Evolutionary conservation across 2,329 filamentous ascomycete species (phyloP), one percentile per base, ranked within the genome.

Genomic region (Colletotrichum salicis): DNA sequence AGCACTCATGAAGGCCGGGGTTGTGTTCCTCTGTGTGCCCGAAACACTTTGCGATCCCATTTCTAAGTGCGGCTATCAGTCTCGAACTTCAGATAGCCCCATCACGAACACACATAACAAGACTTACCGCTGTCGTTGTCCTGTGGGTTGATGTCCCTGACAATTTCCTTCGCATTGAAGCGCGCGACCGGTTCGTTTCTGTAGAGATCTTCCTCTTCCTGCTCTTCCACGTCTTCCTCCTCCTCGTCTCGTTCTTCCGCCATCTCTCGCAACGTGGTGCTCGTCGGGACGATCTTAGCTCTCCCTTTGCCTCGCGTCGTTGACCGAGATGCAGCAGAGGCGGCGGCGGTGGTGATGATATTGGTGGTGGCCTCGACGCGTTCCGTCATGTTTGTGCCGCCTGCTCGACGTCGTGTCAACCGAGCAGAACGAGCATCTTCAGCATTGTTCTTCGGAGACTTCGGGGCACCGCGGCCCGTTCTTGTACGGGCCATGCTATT

Each of bases 91-190:
- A 71, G 65, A 3, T 13, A 24, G 15, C 22, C 22, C 11, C 22
- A 29, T 37, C 27, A 35, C 29, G 41, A 59, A 13, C 10, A 55
- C 27, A 15, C 10, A 19, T 13, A 58, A 11, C 5, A 31, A 10
- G 29, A 71, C 69, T 22, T 13, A 71, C 69, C 69, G 51, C 65
- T 71, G 48, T 69, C 65, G 29, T 64, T 71, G 35, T 65, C 65
- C 58, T 65, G 68, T 5, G 68, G 69, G n/a, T 55, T 69, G 59
- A 71, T 71, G 45, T 35, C 51, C 29, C 58, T 59, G 2, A 71
- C 55, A 15, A 57, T 35, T 15, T 56, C 45, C 5, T 35, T 65
- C n/a, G 69, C 69, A 57, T 55, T 55, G 37, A 69, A 68, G 8
- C 65, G 69, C 12, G 69, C 65, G 5, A 63, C 33, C 1, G 41